Conservation (phyloP, 768 basidiomycete species). For the Tylopilus plumbeoviolaceoides region DNA sequence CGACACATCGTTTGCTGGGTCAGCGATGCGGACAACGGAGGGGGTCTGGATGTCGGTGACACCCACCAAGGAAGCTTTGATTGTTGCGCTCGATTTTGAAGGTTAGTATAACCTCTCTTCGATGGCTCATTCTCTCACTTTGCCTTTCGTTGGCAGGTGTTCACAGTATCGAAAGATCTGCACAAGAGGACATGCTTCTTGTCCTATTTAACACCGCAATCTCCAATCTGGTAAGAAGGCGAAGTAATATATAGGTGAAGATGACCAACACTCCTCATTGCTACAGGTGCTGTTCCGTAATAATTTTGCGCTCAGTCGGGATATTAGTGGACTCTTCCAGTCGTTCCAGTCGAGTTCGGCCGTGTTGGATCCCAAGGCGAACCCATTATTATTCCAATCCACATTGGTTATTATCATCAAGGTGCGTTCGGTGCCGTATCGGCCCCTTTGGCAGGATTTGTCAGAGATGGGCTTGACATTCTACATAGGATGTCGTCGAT, state of each 20-base stretch:
- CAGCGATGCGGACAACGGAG: conserved; percentile 59
- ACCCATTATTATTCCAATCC: conserved; percentile 57
- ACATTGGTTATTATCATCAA: conserved; percentile 63
- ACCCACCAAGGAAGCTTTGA: conserved; percentile 47
- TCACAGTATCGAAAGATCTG: conserved; percentile 58
- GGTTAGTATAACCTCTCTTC: conserved; percentile 29
- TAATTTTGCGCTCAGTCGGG: conserved; percentile 59
- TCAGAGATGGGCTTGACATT: background rate
- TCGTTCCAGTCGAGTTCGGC: conserved; percentile 58
- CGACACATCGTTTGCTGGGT: conserved; percentile 61
- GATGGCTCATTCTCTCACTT: background rate
- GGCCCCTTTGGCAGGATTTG: background rate
- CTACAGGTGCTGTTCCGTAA: conserved; percentile 59
- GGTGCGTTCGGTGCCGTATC: conserved; percentile 25
- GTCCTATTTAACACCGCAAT: conserved; percentile 64
- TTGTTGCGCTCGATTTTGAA: conserved; percentile 66
- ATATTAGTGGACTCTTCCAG: conserved; percentile 57
- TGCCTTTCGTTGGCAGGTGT: conserved; percentile 36
- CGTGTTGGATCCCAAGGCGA: conserved; percentile 53
- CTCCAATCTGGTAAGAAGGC: conserved; percentile 54
- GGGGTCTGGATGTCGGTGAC: conserved; percentile 67
- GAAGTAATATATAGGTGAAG: too few relatives aligned
- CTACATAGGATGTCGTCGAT: conserved; percentile 58
- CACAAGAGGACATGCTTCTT: conserved; percentile 59
- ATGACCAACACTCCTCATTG: background rate